These are phyloP conservation scores for Copromyces sp. DNA, from an alignment of 495 filamentous ascomycete species.

Conservation along the genomic window DNA sequence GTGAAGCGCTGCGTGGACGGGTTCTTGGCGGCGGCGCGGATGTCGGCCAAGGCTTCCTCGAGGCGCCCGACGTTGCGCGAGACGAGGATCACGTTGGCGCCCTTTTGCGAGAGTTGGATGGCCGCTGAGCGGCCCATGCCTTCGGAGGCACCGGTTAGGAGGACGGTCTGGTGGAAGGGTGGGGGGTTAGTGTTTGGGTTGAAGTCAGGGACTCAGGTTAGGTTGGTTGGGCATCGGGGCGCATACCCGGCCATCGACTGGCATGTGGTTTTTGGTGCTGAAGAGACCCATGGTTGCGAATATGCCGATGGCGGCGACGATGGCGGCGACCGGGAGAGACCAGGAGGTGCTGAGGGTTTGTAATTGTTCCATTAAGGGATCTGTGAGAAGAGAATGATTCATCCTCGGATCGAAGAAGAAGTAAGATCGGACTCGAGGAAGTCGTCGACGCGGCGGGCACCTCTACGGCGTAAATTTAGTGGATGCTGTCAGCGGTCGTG, in stretches of 20 bases:
- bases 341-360: conserved; percentile 3
- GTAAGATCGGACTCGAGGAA: neutral
- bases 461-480: neutral
- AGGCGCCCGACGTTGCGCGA: conserved; percentile 69
- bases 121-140: conserved; percentile 77
- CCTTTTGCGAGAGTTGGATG: conserved; percentile 63
- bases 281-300: conserved; percentile 51
- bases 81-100: conserved; percentile 79
- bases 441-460: neutral
- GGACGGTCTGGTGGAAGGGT: conserved; percentile 48
- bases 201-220: neutral
- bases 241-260: conserved; percentile 67
- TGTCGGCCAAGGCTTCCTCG: conserved; percentile 54
- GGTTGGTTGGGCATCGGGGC: neutral
- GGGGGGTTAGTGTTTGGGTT: neutral
- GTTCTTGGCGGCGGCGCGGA: conserved; percentile 53
- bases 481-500: neutral
- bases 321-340: conserved; percentile 24
- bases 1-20: conserved; percentile 64
- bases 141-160: conserved; percentile 87
- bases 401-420: neutral
- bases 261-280: conserved; percentile 60
- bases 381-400: neutral
- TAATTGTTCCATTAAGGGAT: conserved; percentile 11
- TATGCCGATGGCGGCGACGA: conserved; percentile 35